Evolutionary conservation across 1,284 basidiomycete genomes (phyloP).

Genomic region (Amylostereum chailletii): DNA sequence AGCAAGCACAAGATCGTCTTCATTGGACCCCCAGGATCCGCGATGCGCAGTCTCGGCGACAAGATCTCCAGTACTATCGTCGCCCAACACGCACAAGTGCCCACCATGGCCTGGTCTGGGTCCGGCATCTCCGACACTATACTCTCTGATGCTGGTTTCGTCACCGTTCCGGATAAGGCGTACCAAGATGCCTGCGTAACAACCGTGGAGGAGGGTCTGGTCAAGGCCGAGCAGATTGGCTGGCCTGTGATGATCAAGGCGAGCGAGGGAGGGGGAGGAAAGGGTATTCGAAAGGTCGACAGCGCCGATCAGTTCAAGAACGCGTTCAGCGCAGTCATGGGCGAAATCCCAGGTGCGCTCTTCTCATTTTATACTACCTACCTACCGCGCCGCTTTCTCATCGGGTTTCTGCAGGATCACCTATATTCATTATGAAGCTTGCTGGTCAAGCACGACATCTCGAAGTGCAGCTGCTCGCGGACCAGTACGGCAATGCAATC

Average conservation of each 20-base stretch:
- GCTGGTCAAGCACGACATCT: slow-evolving; percentile 96
- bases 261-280: slow-evolving; percentile 97
- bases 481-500: slow-evolving; percentile 99
- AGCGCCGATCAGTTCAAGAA: slow-evolving; percentile 84
- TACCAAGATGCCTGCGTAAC: slow-evolving; percentile 90
- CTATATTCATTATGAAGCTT: slow-evolving; percentile 99
- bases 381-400: slow-evolving; percentile 6
- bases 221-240: slow-evolving; percentile 82
- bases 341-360: slow-evolving; percentile 87
- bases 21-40: slow-evolving; percentile 97
- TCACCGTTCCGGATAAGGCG: slow-evolving; percentile 88
- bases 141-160: slow-evolving; percentile 83
- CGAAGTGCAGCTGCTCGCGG: slow-evolving; percentile 97
- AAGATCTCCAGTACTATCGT: slow-evolving; percentile 99
- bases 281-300: slow-evolving; percentile 95
- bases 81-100: slow-evolving; percentile 95
- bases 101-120: slow-evolving; percentile 99
- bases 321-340: slow-evolving; percentile 87
- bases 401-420: slow-evolving; percentile 62
- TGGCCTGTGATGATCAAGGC: slow-evolving; percentile 99
- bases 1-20: slow-evolving; percentile 97
- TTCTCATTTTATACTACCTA: slow-evolving; percentile 1
- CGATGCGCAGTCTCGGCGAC: slow-evolving; percentile 98
- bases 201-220: slow-evolving; percentile 83
- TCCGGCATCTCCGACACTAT: slow-evolving; percentile 88